Conservation (phyloP, 805 yeast genomes). For the Wickerhamomyces mucosus region DNA sequence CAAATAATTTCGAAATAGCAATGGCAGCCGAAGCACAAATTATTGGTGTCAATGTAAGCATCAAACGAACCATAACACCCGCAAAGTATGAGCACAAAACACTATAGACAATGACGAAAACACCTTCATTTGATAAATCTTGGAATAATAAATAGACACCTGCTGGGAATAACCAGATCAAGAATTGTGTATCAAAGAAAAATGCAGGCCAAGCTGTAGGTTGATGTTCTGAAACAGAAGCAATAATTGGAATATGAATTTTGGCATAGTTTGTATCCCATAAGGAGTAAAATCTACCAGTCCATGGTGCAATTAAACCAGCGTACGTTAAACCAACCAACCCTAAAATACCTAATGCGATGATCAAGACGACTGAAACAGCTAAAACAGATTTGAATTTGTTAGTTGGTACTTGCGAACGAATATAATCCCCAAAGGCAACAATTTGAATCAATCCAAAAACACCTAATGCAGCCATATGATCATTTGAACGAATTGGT, state of each 20-base stretch:
- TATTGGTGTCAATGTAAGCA: constrained; percentile 93
- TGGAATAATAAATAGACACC: constrained; percentile 88
- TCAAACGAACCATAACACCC: constrained; percentile 97
- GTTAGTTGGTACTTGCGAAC: constrained; percentile 56
- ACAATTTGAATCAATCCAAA: constrained; percentile 92
- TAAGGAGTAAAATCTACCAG: constrained; percentile 95
- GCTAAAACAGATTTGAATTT: constrained; percentile 65
- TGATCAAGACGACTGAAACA: constrained; percentile 47
- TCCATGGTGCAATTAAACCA: constrained; percentile 98
- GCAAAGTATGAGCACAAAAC: constrained; percentile 96
- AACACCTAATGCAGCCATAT: constrained; percentile 96
- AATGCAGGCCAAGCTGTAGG: constrained; percentile 99
- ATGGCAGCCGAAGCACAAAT: constrained; percentile 91
- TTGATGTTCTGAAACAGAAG: constrained; percentile 98
- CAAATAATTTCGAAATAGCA: constrained; percentile 77
- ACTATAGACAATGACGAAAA: constrained; percentile 83
- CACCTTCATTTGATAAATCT: constrained; percentile 85
- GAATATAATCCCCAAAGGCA: constrained; percentile 75
- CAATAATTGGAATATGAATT: constrained; percentile 96
- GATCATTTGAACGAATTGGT: constrained; percentile 95
- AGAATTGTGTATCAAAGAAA: constrained; percentile 85
- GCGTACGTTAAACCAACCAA: constrained; percentile 74
- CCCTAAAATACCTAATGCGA: constrained; percentile 57
- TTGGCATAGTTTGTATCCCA: constrained; percentile 99
- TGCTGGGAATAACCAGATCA: constrained; percentile 98